Base-by-base conservation (phyloP, 2,329 filamentous ascomycete species). In the Bipolaris cookei region DNA sequence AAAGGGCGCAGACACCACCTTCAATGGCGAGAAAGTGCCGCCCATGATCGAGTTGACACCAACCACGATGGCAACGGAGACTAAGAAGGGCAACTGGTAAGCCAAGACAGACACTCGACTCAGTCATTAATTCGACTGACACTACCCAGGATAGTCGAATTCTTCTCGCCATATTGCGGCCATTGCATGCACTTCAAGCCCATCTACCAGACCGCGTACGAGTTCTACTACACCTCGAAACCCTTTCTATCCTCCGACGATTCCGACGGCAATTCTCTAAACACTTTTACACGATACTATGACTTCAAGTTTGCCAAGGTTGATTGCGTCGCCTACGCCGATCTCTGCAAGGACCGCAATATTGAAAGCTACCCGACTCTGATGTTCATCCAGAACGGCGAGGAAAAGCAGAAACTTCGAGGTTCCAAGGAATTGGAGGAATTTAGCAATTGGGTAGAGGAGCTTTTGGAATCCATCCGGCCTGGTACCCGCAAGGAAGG, bases 151-250 rank as follows among this genome's bases (percentile, higher is more conserved):
- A 67, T 81, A 28, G 80, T 83, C 51, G 81, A 83, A 66, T 82
- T 79, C 74, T 83, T 76, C 69, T 83, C 80, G 48, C 81, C 81
- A 11, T 77, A 77, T 60, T 83, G 81, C 77, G 83, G 83, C 44
- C 92, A 97, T 77, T 97, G 93, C 80, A 84, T 84, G 74, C 81
- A 84, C 47, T 90, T 92, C 70, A 92, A 91, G 50, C 95, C 95
- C 6, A 88, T 86, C 48, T 97, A 87, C 82, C 92, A 98, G 78
- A 97, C 93, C 4, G 78, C 94, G 13, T 97, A 98, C 82, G 95
- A 99, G 79, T 97, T 88, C 77, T 99, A 97, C 80, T 88, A 91
- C 80, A 97, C 93, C 35, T 95, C 91, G 35, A 88, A 92, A 68
- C 89, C 90, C 14, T 79, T 88, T 23, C 53, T 59, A 8, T 77